Conservation (phyloP, 768 basidiomycete genomes). For the Calvatia gigantea region DNA sequence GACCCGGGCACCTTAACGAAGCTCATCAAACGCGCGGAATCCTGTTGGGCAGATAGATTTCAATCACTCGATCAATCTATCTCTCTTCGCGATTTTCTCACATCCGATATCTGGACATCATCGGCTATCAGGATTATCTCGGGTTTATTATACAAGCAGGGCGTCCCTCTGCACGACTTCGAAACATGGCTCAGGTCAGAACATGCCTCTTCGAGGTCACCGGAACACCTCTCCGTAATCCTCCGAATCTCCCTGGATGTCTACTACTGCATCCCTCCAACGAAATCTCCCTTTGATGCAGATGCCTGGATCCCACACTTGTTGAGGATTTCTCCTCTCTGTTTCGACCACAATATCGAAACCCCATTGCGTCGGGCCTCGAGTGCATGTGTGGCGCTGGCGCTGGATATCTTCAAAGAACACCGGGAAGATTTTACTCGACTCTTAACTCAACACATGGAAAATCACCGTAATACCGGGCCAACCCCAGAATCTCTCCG, state of each 20-base stretch:
- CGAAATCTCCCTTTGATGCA: constrained; percentile 12
- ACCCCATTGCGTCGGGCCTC: background rate
- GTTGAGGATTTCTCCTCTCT: constrained; percentile 10
- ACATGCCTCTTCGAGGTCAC: constrained; percentile 18
- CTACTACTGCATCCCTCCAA: constrained; percentile 7
- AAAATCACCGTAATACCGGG: background rate
- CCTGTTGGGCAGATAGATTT: constrained; percentile 30
- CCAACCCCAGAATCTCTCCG: constrained; percentile 2
- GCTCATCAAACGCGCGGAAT: constrained; percentile 22
- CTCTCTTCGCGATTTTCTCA: constrained; percentile 33
- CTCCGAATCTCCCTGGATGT: constrained; percentile 47
- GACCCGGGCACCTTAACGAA: background rate
- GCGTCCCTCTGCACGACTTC: constrained; percentile 23
- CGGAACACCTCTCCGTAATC: constrained; percentile 32
- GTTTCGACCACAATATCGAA: background rate
- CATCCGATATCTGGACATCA: constrained; percentile 37
- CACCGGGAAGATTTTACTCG: background rate
- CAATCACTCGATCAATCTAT: constrained; percentile 18
- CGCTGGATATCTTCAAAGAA: background rate
- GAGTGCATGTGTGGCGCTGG: background rate
- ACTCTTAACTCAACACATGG: background rate
- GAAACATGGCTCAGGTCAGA: constrained; percentile 39
- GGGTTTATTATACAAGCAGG: constrained; percentile 40
- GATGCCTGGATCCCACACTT: constrained; percentile 30
- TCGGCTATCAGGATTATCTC: constrained; percentile 42